Conservation (phyloP, 2,329 filamentous ascomycete genomes). For the Colletotrichum plurivorum region DNA sequence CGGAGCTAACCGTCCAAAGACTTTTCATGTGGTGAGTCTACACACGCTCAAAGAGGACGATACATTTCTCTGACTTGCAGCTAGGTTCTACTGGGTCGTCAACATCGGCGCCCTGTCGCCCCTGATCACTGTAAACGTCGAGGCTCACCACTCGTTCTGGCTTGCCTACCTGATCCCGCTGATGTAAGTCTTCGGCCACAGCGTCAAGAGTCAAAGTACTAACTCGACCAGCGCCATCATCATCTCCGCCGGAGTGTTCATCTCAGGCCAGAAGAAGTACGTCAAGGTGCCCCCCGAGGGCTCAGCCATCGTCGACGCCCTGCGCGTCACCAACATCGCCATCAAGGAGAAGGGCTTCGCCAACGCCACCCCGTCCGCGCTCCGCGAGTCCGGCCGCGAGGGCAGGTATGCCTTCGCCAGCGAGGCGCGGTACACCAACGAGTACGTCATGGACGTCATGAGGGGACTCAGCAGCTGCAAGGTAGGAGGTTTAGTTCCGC, state of each 20-base stretch:
- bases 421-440: constrained; percentile 44
- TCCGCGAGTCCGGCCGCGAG: constrained; percentile 40
- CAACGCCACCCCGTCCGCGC: constrained; percentile 36
- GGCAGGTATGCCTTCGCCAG: constrained; percentile 43
- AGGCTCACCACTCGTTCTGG: constrained; percentile 33
- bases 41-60: accelerated
- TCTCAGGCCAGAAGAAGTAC: constrained; percentile 30
- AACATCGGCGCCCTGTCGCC: constrained; percentile 73
- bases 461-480: constrained; percentile 45
- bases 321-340: constrained; percentile 41
- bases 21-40: constrained; percentile 69
- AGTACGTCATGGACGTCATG: constrained; percentile 43
- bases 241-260: constrained; percentile 20
- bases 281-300: constrained; percentile 27
- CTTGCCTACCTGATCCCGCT: constrained; percentile 40
- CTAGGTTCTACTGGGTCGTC: constrained; percentile 72
- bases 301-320: constrained; percentile 38
- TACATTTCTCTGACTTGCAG: neutral
- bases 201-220: neutral
- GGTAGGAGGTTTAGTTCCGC: constrained; percentile 21
- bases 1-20: constrained; percentile 74
- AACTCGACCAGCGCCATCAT: constrained; percentile 19
- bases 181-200: constrained; percentile 34
- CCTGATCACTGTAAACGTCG: constrained; percentile 30
- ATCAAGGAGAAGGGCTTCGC: constrained; percentile 41